phyloP scores from a whole-genome alignment of 805 yeast species.

The Maudiozyma barnettii region DNA sequence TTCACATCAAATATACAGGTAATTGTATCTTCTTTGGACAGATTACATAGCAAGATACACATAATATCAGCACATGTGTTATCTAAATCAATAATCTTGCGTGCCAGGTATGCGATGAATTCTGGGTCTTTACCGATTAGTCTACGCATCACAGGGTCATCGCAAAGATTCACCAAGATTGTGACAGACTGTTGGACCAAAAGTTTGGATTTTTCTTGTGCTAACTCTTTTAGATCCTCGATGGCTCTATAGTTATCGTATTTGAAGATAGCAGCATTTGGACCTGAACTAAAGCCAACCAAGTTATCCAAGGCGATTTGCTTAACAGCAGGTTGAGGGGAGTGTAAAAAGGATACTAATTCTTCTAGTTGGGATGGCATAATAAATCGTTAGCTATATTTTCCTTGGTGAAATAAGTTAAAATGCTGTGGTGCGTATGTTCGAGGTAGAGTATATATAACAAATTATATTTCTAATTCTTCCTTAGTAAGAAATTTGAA shows the following conservation, averaged over 20 bases:
- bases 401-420: too few relatives aligned
- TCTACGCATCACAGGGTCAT: slow-evolving; percentile 52
- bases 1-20: slow-evolving; percentile 39
- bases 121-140: slow-evolving; percentile 55
- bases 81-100: slow-evolving; percentile 42
- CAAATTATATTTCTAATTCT: too few relatives aligned
- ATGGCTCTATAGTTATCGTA: slow-evolving; percentile 63
- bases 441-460: too few relatives aligned
- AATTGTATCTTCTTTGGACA: slow-evolving; percentile 69
- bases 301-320: slow-evolving; percentile 79
- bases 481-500: not conserved
- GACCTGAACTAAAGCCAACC: slow-evolving; percentile 71
- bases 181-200: slow-evolving; percentile 63
- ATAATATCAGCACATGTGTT: slow-evolving; percentile 70
- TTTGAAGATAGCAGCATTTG: slow-evolving; percentile 55
- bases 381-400: not conserved
- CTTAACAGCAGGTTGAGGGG: slow-evolving; percentile 68
- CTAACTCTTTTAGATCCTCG: slow-evolving; percentile 55
- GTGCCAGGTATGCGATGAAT: slow-evolving; percentile 41
- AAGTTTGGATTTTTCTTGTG: slow-evolving; percentile 44
- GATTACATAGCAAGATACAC: slow-evolving; percentile 74
- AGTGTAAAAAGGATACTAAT: slow-evolving; percentile 70
- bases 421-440: too few relatives aligned
- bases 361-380: slow-evolving; percentile 49
- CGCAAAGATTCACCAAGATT: slow-evolving; percentile 75